Base-by-base conservation (phyloP, 164 flowering plant genomes). In the Berberis thunbergii region DNA sequence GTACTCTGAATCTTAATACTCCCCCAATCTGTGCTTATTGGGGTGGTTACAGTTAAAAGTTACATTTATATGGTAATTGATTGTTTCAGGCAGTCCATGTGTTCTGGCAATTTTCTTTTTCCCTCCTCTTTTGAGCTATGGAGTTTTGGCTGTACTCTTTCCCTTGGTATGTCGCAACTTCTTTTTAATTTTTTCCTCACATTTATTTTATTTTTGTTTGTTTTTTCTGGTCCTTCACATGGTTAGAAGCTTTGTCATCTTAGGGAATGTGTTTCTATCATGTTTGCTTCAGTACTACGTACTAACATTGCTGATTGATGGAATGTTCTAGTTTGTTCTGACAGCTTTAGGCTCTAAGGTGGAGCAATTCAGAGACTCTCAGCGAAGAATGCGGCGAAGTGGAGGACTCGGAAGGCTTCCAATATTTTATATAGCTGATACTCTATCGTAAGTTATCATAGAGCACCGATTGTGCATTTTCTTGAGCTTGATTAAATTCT, bases 111-210 rank as follows among this genome's bases (percentile, higher is more conserved):
- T 83, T 55, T 89, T 87, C 80, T 78, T 87, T 64, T 83, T 79
- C 74, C 73, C 96, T 49, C 91, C 93, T 65, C 88, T 94, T 12
- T 91, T 87, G 75, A 78, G 96, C 82, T 86, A 80, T 67, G 97
- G 96, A 44, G 86, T 94, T 58, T 84, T 91, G 97, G 97, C 99
- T 57, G 70, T 81, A 58, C 90, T 94, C 48, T 94, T 76, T 74
- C 97, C 99, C 39, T 77, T 89, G 89, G 97, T 94, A 86, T 63
- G 49, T 59, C 61, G 43, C 64, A 52, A 61, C 13, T 57, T 5
- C 41, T 46, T 42, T 60, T 50, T 43, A 6, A 10, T 60, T 52
- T 26, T 41, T 53, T 54, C 12, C 41, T 5, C 44, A 41, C 45
- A 26, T 3, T 63, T 4, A 41, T 26, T 26, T 26, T 26, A 26